Evolutionary conservation across 257 asterid genomes (phyloP).

Genomic region (Avicennia marina): DNA sequence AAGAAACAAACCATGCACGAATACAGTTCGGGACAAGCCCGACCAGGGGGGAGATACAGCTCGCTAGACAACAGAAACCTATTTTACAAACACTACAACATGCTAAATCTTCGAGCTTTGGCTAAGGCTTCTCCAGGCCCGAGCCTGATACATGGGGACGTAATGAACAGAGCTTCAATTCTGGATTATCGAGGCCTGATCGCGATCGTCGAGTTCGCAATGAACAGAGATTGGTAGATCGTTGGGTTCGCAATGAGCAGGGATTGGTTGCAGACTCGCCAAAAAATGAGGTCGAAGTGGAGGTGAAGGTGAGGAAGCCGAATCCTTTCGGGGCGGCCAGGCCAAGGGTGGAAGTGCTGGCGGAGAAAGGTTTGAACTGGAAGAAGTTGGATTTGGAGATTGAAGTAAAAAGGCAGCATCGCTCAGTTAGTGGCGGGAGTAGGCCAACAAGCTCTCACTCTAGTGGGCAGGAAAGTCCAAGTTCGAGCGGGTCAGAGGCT

Average conservation of each 20-base stretch:
- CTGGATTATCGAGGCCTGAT: slow-evolving; percentile 25
- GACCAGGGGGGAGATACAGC: too few species aligned
- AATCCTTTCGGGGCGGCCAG: slow-evolving; percentile 95
- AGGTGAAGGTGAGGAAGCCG: slow-evolving; percentile 50
- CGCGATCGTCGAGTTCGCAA: slow-evolving; percentile 59
- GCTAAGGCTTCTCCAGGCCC: too few species aligned
- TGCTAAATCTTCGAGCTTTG: too few species aligned
- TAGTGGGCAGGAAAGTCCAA: slow-evolving; percentile 76
- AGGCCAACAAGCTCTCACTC: slow-evolving; percentile 86
- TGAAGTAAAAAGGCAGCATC: slow-evolving; percentile 51
- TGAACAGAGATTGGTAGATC: slow-evolving; percentile 19
- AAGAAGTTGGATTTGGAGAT: slow-evolving; percentile 69
- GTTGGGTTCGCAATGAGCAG: slow-evolving; percentile 26
- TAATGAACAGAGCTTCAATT: slow-evolving; percentile 15
- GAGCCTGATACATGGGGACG: too few species aligned
- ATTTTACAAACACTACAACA: too few species aligned
- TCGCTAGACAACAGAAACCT: too few species aligned
- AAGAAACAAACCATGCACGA: too few species aligned
- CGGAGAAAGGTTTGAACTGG: slow-evolving; percentile 96
- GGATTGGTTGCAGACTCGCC: slow-evolving; percentile 34
- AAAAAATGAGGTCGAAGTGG: slow-evolving; percentile 29
- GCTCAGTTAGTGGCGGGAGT: slow-evolving; percentile 36
- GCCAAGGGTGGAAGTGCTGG: slow-evolving; percentile 93
- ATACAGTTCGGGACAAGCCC: too few species aligned
- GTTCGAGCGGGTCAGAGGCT: slow-evolving; percentile 49